phyloP scores from a whole-genome alignment of 371 early-diverging fungal species.

The Nematocida minor region DNA sequence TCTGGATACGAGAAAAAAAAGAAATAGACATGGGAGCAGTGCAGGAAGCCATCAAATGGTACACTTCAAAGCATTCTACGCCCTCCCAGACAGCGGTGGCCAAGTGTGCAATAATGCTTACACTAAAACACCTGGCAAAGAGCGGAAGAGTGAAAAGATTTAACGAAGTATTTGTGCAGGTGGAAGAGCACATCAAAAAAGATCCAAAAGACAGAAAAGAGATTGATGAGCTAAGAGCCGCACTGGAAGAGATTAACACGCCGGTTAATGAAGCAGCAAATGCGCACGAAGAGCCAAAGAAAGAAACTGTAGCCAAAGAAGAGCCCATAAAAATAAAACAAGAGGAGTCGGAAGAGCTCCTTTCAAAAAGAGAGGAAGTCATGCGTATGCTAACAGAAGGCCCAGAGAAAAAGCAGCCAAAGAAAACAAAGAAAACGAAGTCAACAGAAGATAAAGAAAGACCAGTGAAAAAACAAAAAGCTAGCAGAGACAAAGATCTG shows the following conservation, averaged over 20 bases:
- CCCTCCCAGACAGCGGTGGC: neutral
- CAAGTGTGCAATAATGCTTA: neutral
- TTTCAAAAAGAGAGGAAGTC: conserved; percentile 12
- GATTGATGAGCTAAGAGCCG: neutral
- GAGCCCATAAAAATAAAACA: neutral
- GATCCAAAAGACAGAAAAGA: neutral
- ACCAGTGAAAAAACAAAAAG: neutral
- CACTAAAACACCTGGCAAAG: conserved; percentile 4
- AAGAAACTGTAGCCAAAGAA: neutral
- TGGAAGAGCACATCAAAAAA: neutral
- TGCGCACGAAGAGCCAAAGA: neutral
- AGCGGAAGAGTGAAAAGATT: neutral
- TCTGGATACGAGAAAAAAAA: neutral
- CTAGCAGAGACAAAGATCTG: neutral
- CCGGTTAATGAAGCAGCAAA: neutral
- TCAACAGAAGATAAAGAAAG: neutral
- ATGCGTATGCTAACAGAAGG: conserved; percentile 15
- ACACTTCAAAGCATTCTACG: neutral
- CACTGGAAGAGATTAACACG: conserved; percentile 11
- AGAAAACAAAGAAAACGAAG: neutral
- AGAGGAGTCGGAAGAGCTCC: neutral
- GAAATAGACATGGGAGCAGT: neutral
- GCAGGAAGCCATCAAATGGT: neutral
- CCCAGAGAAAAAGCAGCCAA: neutral
- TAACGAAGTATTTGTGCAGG: neutral